Base-by-base conservation (phyloP, 257 asterid genomes). In the Handroanthus guayacan region DNA sequence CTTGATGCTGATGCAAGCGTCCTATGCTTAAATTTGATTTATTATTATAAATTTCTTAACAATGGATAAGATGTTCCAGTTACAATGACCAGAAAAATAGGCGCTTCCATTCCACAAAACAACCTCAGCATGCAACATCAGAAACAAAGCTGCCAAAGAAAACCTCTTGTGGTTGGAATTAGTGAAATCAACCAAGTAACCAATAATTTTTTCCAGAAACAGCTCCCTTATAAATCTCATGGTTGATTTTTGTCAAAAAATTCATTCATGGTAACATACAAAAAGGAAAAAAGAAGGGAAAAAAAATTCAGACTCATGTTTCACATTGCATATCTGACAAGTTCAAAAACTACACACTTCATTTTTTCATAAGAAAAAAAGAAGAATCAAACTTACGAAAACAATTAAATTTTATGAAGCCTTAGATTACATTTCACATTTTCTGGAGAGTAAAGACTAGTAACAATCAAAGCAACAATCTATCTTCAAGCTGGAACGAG, bases 351-450 rank as follows among this genome's bases (percentile, higher is more conserved):
- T 38, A 25, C 10, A 9, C 52, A 44, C 38, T 45, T 66, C 62
- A 48, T 67, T 57, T 17, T 56, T 39, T 62, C 62, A n/a, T 41
- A 38, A 17, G 39, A 37, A 74, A 64, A 50, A 60, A 74, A 66
- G 5, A n/a, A 5, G 56, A 54, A 25, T 12, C 57, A n/a, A 38
- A 54, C 6, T 38, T 6, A 4, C 43, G 71, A 43, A 43, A 7
- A n/a, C 38, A 36, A 37, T 14, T 14, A 14, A 62, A 17, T 6
- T 44, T 12, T 71, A 18, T 41, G 73, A 71, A 71, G 50, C 10
- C 31, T 8, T 43, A 5, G 62, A 20, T 45, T 45, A 20, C 43
- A 69, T 17, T 64, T 39, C 71, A 69, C 72, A 51, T 31, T 47
- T 38, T 43, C 37, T 37, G 50, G 57, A 58, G 54, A 52, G 51